Conservation (phyloP, 305 asterid genomes). For the Fraxinus platypoda region DNA sequence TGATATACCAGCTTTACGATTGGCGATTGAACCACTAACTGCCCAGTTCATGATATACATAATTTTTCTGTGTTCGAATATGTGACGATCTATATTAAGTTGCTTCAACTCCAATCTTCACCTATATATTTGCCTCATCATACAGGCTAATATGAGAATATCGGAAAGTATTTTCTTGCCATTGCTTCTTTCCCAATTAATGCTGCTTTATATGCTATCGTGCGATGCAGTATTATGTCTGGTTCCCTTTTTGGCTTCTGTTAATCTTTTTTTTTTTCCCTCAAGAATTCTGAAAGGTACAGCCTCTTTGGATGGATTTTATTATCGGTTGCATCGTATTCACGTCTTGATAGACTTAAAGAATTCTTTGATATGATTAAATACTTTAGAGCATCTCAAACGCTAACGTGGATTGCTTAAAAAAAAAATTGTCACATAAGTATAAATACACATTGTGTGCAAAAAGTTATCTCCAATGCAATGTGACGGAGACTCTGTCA, state of each 20-base stretch:
- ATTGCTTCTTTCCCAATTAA: background rate
- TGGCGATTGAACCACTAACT: slow-evolving; percentile 70
- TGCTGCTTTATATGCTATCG: background rate
- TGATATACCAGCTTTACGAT: slow-evolving; percentile 52
- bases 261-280: background rate
- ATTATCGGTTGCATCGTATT: background rate
- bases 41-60: background rate
- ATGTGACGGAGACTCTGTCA: too few species aligned
- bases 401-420: too few species aligned
- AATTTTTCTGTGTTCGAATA: background rate
- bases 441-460: too few species aligned
- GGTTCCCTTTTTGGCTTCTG: background rate
- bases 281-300: background rate
- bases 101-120: background rate
- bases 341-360: background rate
- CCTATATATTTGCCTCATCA: background rate
- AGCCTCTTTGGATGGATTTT: background rate
- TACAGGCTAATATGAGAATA: background rate
- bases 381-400: too few species aligned
- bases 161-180: background rate
- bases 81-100: background rate
- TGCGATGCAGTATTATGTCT: background rate
- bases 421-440: too few species aligned
- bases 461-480: too few species aligned
- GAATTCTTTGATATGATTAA: background rate